phyloP scores from a whole-genome alignment of 176 grass and related monocot genomes.

The Poa annua region DNA sequence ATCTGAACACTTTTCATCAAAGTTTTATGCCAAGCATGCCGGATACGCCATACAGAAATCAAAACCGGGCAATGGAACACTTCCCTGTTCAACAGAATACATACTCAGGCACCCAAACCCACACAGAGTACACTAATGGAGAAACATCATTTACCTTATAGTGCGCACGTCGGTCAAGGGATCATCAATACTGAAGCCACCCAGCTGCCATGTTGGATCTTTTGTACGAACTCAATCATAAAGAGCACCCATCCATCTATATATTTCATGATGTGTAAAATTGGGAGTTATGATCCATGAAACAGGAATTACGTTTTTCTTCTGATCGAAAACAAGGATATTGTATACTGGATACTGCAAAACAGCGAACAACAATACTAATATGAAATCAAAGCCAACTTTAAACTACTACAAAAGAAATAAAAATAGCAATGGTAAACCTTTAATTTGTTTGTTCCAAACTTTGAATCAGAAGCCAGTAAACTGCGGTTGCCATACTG shows the following conservation, averaged over 20 bases:
- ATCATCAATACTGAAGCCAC: constrained; percentile 91
- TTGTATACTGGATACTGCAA: constrained; percentile 90
- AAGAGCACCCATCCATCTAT: constrained; percentile 89
- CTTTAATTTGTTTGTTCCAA: constrained; percentile 94
- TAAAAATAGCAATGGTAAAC: constrained; percentile 42
- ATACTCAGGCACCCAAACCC: constrained; percentile 39
- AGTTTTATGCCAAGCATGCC: constrained; percentile 78
- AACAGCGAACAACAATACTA: constrained; percentile 41
- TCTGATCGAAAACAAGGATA: constrained; percentile 80
- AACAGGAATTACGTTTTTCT: constrained; percentile 85
- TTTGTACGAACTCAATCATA: constrained; percentile 78
- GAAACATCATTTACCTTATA: constrained; percentile 59
- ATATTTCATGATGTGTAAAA: constrained; percentile 67
- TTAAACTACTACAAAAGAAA: constrained; percentile 25
- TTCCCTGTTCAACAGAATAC: constrained; percentile 55
- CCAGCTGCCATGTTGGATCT: constrained; percentile 89
- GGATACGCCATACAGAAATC: constrained; percentile 76
- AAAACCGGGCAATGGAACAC: constrained; percentile 76
- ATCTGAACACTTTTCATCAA: constrained; percentile 67
- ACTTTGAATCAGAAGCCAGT: constrained; percentile 77
- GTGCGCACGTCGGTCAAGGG: constrained; percentile 65
- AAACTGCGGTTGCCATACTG: constrained; percentile 71
- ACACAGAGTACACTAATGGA: background rate
- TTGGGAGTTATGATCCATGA: constrained; percentile 75
- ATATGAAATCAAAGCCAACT: constrained; percentile 39